Evolutionary conservation across 352 stramenopile species (phyloP), one percentile per base, ranked within the genome.

Genomic region (Globisporangium acanthophoron): DNA sequence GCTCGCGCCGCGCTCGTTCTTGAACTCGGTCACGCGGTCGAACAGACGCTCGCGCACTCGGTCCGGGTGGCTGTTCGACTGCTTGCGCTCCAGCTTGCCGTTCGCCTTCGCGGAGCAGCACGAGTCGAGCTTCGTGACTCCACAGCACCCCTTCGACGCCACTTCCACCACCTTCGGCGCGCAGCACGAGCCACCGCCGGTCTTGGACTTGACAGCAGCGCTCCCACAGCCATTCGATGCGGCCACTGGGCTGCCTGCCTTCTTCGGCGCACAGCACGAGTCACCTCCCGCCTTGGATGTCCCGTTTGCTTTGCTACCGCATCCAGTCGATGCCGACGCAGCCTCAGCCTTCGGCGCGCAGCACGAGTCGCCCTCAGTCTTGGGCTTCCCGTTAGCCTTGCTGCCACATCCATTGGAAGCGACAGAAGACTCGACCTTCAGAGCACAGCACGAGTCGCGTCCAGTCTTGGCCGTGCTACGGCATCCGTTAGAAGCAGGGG

Each of bases 1-100:
- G 48, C 43, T 62, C 48, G 51, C 46, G 35, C 61, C 61, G 56
- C 61, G 61, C 29, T 64, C 61, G 27, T 63, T 70, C 24, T 64
- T 69, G 48, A 83, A 80, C 50, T 75, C 55, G 16, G 69, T 59
- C 50, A 78, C 57, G n/a, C 72, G 72, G 37, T 74, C 65, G 40
- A 75, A 68, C 18, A 81, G 72, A 44, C 72, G n/a, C 58, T 59
- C 40, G 66, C 65, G 54, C 24, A 67, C 46, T 13, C 60, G 35
- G 16, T 52, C 47, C 0, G 27, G 58, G 40, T 56, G 57, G 40
- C 44, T 64, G 53, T 52, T 61, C 35, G 37, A 56, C 9, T 20
- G 35, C 15, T 55, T 46, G 13, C 44, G 41, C 20, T 27, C 56
- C 31, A 56, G 46, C 29, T 11, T 46, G 18, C 27, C 44, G 18